Evolutionary conservation across 768 basidiomycete species (phyloP), one percentile per base, ranked within the genome.

Genomic region (Suillus subalutaceus): DNA sequence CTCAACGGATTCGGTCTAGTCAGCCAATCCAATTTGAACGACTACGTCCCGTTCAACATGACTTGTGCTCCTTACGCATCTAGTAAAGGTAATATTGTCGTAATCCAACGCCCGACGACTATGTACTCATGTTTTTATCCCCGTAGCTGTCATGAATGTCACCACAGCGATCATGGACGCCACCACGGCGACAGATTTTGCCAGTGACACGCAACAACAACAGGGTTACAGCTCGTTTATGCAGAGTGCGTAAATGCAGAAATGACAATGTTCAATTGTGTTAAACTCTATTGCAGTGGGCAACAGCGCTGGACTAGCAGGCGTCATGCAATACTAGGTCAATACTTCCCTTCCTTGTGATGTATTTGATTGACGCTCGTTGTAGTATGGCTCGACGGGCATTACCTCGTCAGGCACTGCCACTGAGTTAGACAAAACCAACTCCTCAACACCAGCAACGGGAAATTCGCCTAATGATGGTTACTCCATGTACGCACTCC

Each of bases 401-500:
- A 85, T 85, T 0, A 73, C 81, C 10, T 62, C 75, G 61, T 72
- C 76, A 23, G 86, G 86, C 43, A 83, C 85, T 13, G 73, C 80
- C 2, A 80, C 89, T 62, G 75, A 60, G 58, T 37, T 60, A 43
- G 58, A 60, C 52, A 78, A 78, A 12, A 86, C 80, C 8, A 68
- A 72, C 30, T 30, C 77, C 35, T 6, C 35, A 35, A 35, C 75
- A 7, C 74, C 56, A 55, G 66, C 72, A n/a, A 83, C 83, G 4
- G 86, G 85, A 7, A 63, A 79, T 18, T 86, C 88, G 3, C 89
- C 89, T 26, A 86, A 88, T 58, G 89, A 90, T 74, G 89, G 89
- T 72, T 90, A 90, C 69, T 79, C 80, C 53, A 79, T 65, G 77
- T 78, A 46, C 53, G 78, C 62, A 35, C 18, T 32, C 35, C 35